phyloP scores from a whole-genome alignment of 345 rosid genomes.

The Kandelia obovata region DNA sequence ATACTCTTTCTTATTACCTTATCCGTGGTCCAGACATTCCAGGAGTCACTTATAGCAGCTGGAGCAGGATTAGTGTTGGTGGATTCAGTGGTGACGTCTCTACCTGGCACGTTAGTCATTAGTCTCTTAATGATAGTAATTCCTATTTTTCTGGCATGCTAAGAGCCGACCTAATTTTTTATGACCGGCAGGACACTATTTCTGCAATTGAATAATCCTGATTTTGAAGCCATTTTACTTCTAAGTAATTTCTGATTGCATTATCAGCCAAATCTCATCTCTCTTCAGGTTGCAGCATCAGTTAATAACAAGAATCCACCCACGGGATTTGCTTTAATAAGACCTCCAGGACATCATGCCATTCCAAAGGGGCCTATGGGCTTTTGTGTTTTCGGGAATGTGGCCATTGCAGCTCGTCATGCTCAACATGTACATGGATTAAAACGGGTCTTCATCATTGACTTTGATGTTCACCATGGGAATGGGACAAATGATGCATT shows the following conservation, averaged over 20 bases:
- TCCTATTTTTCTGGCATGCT: constrained; percentile 1
- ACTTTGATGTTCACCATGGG: constrained; percentile 97
- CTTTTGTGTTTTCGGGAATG: constrained; percentile 89
- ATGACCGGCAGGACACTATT: background rate
- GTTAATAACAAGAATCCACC: constrained; percentile 54
- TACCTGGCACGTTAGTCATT: constrained; percentile 54
- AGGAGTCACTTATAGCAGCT: constrained; percentile 85
- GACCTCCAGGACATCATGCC: constrained; percentile 96
- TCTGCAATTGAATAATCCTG: background rate
- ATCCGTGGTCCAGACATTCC: constrained; percentile 63
- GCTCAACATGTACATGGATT: constrained; percentile 70
- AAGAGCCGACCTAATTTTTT: background rate
- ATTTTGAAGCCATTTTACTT: background rate
- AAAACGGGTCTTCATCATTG: constrained; percentile 70
- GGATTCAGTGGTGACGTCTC: constrained; percentile 96
- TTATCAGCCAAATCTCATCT: background rate
- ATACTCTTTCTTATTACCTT: constrained; percentile 11
- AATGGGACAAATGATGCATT: constrained; percentile 92
- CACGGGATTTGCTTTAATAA: constrained; percentile 78
- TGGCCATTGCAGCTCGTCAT: constrained; percentile 91
- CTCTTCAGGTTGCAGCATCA: constrained; percentile 67
- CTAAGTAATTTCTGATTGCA: background rate
- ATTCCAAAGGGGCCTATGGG: constrained; percentile 96
- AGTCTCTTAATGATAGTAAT: constrained; percentile 34
- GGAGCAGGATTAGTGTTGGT: constrained; percentile 91